These are phyloP conservation scores for Aspergillus carlsbadensis DNA, from an alignment of 495 filamentous ascomycete genomes.

Conservation along the genomic window DNA sequence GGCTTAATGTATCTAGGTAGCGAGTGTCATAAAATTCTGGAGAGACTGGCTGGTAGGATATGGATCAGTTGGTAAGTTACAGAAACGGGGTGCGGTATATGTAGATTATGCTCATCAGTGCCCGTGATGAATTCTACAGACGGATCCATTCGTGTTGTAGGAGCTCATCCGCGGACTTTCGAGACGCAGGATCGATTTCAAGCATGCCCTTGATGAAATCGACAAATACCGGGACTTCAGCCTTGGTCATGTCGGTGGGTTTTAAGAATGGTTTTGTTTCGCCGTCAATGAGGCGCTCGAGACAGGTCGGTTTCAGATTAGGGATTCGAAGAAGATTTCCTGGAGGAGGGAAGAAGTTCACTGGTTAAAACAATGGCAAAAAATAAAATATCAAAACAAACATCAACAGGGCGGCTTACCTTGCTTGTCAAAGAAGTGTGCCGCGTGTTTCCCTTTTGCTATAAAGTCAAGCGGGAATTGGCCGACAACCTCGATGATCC, in stretches of 20 bases:
- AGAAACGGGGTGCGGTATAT: too few species aligned
- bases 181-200: slow-evolving; percentile 17
- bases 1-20: too few species aligned
- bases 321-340: slow-evolving; percentile 23
- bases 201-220: slow-evolving; percentile 32
- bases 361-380: slow-evolving; percentile 1
- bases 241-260: slow-evolving; percentile 20
- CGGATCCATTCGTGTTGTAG: slow-evolving; percentile 25
- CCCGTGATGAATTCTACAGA: neutral
- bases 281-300: slow-evolving; percentile 25
- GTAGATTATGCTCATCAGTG: too few species aligned
- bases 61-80: too few species aligned
- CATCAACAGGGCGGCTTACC: slow-evolving; percentile 7
- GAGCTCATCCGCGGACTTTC: slow-evolving; percentile 23
- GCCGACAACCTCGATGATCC: slow-evolving; percentile 21
- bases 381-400: neutral
- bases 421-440: slow-evolving; percentile 19
- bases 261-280: slow-evolving; percentile 21
- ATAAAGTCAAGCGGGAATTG: slow-evolving; percentile 19
- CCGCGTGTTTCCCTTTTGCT: slow-evolving; percentile 9
- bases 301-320: slow-evolving; percentile 20
- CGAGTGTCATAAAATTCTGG: too few species aligned
- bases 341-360: too few species aligned
- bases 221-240: slow-evolving; percentile 30
- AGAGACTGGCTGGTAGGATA: too few species aligned